These are phyloP conservation scores for Picochlorum sp. DNA, from an alignment of 139 green algal genomes.

Conservation along the genomic window DNA sequence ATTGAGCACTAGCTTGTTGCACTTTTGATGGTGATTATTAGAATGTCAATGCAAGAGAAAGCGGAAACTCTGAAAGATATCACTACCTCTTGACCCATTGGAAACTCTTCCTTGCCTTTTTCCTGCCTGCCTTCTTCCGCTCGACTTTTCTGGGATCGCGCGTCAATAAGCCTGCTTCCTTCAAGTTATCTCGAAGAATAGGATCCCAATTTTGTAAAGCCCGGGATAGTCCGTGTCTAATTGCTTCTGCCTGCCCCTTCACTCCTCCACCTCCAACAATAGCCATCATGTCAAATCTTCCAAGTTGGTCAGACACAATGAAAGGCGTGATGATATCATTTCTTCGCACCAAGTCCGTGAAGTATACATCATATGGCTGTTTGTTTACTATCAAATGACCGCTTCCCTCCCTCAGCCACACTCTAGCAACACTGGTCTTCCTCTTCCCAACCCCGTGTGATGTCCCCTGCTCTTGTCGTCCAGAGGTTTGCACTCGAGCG, in stretches of 20 bases:
- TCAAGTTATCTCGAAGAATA: conserved; percentile 33
- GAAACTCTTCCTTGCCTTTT: conserved; percentile 31
- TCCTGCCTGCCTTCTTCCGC: conserved; percentile 84
- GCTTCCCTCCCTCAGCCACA: conserved; percentile 38
- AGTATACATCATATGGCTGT: conserved; percentile 54
- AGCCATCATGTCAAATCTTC: conserved; percentile 53
- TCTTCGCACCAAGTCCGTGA: conserved; percentile 42
- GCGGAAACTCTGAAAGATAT: neutral
- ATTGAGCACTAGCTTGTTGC: neutral
- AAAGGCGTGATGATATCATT: conserved; percentile 66
- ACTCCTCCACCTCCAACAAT: conserved; percentile 39
- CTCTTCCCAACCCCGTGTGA: conserved; percentile 45
- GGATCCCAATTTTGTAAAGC: conserved; percentile 72
- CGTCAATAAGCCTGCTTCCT: conserved; percentile 48
- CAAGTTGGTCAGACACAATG: conserved; percentile 49
- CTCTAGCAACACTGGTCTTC: conserved; percentile 47
- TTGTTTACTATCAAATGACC: conserved; percentile 64
- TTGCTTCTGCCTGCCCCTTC: conserved; percentile 62
- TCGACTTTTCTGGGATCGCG: conserved; percentile 82
- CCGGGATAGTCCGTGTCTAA: conserved; percentile 66
- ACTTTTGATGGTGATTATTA: neutral
- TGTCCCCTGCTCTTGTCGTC: conserved; percentile 21
- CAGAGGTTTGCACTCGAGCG: conserved; percentile 39
- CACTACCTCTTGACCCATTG: conserved; percentile 29
- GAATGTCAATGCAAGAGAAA: neutral